Evolutionary conservation across 192 early-diverging fungal species (phyloP).

Genomic region (Backusella circina): DNA sequence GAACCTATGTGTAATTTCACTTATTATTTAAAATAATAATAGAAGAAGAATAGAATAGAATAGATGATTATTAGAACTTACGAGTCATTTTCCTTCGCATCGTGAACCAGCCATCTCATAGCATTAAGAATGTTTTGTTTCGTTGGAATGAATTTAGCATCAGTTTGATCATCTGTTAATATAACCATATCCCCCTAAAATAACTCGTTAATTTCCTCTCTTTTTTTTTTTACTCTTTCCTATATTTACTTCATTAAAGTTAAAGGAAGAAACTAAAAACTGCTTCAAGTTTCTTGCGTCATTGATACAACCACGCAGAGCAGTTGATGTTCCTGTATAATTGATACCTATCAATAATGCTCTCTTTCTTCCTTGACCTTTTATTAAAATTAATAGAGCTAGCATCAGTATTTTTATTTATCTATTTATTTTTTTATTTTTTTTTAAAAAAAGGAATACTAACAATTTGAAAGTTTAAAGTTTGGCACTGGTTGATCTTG

Average conservation of each 20-base stretch:
- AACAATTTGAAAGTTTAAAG: conserved; percentile 53
- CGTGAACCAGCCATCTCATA: conserved; percentile 77
- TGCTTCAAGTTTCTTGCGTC: conserved; percentile 73
- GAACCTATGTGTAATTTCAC: conserved; percentile 39
- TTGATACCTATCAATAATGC: conserved; percentile 94
- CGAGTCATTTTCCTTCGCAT: conserved; percentile 72
- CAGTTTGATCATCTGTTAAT: conserved; percentile 72
- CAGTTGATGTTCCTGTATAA: conserved; percentile 63
- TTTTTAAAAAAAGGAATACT: background rate
- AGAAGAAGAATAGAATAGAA: no score
- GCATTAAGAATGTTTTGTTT: conserved; percentile 67
- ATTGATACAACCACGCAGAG: conserved; percentile 78
- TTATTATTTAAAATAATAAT: background rate
- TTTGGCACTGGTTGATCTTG: conserved; percentile 24
- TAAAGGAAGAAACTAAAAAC: conserved; percentile 63
- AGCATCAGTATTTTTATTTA: no score
- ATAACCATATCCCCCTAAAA: conserved; percentile 60
- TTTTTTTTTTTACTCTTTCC: background rate
- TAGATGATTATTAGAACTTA: conserved; percentile 17
- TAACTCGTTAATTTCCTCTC: background rate
- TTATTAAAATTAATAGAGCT: background rate
- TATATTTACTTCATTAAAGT: conserved; percentile 45
- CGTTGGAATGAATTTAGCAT: conserved; percentile 63
- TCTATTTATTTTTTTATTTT: no score
- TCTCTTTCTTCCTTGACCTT: conserved; percentile 62